phyloP scores from a whole-genome alignment of 108 stramenopile species.

The Nitzschia sp. region DNA sequence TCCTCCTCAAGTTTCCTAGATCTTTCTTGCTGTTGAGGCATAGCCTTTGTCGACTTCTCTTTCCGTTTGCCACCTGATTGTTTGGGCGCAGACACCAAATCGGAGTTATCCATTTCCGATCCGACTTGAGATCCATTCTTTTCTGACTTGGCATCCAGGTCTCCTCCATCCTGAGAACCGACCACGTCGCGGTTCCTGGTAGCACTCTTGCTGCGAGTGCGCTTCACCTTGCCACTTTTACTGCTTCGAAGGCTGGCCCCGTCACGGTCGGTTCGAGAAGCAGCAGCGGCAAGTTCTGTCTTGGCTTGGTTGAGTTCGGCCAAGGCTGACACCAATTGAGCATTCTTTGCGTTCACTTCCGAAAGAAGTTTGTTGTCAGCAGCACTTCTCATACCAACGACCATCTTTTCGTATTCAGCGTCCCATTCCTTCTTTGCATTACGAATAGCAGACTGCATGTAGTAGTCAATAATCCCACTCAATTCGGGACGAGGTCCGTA shows the following conservation, averaged over 20 bases:
- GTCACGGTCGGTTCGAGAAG: conserved; percentile 4
- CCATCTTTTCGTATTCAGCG: conserved; percentile 19
- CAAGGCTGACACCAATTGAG: conserved; percentile 4
- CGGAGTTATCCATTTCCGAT: too few species aligned
- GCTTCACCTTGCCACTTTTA: neutral
- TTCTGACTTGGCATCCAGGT: too few species aligned
- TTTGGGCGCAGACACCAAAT: neutral
- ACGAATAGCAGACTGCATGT: conserved; percentile 22
- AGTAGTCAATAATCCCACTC: conserved; percentile 29
- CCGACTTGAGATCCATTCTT: too few species aligned
- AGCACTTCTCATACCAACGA: neutral
- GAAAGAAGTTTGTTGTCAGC: conserved; percentile 4
- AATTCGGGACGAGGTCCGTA: conserved; percentile 32
- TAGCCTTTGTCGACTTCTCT: neutral
- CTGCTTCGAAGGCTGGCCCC: neutral
- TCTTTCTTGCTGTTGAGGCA: neutral
- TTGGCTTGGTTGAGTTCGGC: conserved; percentile 16
- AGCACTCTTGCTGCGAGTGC: neutral
- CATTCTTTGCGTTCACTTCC: conserved; percentile 9
- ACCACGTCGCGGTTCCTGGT: too few species aligned
- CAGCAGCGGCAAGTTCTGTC: conserved; percentile 11
- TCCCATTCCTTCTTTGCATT: conserved; percentile 36
- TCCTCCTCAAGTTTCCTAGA: too few species aligned
- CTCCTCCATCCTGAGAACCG: too few species aligned
- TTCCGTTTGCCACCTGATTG: neutral